Evolutionary conservation across 2,329 filamentous ascomycete genomes (phyloP).

Genomic region (Curvularia lunata): DNA sequence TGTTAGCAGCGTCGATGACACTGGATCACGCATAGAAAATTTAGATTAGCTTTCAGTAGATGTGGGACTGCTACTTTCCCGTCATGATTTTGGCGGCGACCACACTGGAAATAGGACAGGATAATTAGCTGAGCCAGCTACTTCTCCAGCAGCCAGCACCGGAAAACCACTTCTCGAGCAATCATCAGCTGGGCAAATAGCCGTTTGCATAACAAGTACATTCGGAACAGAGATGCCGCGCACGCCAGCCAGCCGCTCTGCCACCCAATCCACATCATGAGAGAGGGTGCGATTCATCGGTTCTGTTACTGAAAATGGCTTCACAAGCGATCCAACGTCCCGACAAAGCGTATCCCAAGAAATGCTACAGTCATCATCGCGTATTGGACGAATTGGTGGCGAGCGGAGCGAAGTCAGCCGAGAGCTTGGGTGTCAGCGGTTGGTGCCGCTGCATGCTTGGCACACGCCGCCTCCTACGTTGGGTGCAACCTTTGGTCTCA

Average conservation of each 20-base stretch:
- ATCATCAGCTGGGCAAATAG: not conserved
- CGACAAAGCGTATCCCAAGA: constrained; percentile 3
- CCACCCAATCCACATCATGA: not conserved
- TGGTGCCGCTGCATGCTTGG: constrained; percentile 18
- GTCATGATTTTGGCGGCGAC: not conserved
- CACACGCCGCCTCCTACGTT: constrained; percentile 20
- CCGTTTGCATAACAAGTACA: not conserved
- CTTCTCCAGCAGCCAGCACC: not conserved
- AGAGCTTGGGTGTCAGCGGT: constrained; percentile 19
- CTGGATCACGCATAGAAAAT: too few species aligned
- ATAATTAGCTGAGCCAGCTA: not conserved
- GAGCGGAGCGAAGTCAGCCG: constrained; percentile 15
- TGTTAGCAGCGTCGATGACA: too few species aligned
- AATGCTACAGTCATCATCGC: constrained; percentile 12
- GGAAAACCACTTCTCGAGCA: not conserved
- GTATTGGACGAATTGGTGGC: constrained; percentile 5
- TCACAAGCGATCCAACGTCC: constrained; percentile 17
- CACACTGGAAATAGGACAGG: not conserved
- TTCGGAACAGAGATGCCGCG: constrained; percentile 1
- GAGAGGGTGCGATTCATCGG: constrained; percentile 12
- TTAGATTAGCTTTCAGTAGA: too few species aligned
- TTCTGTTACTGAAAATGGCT: constrained; percentile 20
- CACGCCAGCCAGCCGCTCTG: not conserved
- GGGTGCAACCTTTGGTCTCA: constrained; percentile 20
- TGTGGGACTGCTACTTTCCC: not conserved